These are phyloP conservation scores for Durio zibethinus DNA, from an alignment of 345 rosid species.

Conservation along the genomic window DNA sequence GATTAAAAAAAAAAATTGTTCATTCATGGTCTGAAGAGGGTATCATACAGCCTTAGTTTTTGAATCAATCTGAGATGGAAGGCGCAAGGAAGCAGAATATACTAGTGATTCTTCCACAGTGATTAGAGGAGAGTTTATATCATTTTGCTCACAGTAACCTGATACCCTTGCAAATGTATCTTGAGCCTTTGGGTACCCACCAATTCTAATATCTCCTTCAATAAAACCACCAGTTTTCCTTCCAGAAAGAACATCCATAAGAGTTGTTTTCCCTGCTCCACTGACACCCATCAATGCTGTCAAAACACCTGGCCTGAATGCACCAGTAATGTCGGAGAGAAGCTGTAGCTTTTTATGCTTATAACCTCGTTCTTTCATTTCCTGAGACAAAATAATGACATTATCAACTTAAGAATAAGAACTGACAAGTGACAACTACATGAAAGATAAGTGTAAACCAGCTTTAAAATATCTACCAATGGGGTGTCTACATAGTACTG, in stretches of 20 bases:
- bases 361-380: slow-evolving; percentile 50
- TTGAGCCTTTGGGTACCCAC: slow-evolving; percentile 65
- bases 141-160: slow-evolving; percentile 84
- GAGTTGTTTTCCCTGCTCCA: slow-evolving; percentile 93
- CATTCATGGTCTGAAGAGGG: background rate
- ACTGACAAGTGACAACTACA: background rate
- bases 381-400: slow-evolving; percentile 31
- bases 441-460: background rate
- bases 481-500: slow-evolving; percentile 57
- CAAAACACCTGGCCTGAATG: slow-evolving; percentile 73
- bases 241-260: slow-evolving; percentile 82
- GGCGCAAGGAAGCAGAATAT: slow-evolving; percentile 51
- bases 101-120: slow-evolving; percentile 65
- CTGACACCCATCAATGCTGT: slow-evolving; percentile 86
- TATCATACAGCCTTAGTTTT: slow-evolving; percentile 45
- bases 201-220: slow-evolving; percentile 66
- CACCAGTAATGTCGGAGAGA: slow-evolving; percentile 59
- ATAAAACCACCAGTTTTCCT: slow-evolving; percentile 72
- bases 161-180: slow-evolving; percentile 77
- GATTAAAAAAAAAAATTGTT: background rate
- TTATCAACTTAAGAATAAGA: background rate
- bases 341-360: slow-evolving; percentile 51
- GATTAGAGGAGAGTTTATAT: slow-evolving; percentile 71
- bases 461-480: slow-evolving; percentile 36
- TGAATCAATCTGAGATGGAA: slow-evolving; percentile 55